Evolutionary conservation across 768 basidiomycete species (phyloP), one percentile per base, ranked within the genome.

Genomic region (Termitomyces sp.): DNA sequence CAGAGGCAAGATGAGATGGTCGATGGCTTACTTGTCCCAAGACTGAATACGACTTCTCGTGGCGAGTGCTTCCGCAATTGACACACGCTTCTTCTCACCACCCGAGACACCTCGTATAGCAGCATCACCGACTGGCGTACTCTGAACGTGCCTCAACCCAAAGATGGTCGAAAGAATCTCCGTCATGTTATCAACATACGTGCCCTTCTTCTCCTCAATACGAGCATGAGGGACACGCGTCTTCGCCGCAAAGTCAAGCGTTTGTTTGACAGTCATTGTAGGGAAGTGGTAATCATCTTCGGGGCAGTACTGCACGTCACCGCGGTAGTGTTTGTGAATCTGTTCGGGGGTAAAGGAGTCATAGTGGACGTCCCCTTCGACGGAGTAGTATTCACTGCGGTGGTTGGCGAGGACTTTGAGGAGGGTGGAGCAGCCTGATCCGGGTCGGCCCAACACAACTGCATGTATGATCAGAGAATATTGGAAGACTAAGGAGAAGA

Each of bases 261-360:
- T 92, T 65, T 92, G 79, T 46, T 81, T 77, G 32, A 93, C 90
- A 5, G 88, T 90, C 26, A 96, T 77, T 10, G 87, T 89, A 5
- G 92, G 88, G 61, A 93, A 88, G 65, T 93, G 91, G 1, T 89
- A 74, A 65, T 95, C 91, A 62, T 93, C 91, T 71, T 90, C 91
- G 0, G 89, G 88, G 57, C 80, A 86, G 65, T 90, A 93, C 53
- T 82, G 80, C 2, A 90, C 84, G 63, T 91, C 91, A 15, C 93
- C 93, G 2, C 87, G 85, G 66, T 83, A 88, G 50, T 79, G 78
- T 56, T 81, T 77, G 55, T 66, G 60, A 52, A 95, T 77, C 53
- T 91, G 77, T 1, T 80, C 70, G 2, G 88, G 80, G 0, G 83
- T 70, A 56, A 95, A 77, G 1, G 89, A 84, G 64, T 90, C 89